Conservation (phyloP, 306 rosid species). For the Rosa multiflora region DNA sequence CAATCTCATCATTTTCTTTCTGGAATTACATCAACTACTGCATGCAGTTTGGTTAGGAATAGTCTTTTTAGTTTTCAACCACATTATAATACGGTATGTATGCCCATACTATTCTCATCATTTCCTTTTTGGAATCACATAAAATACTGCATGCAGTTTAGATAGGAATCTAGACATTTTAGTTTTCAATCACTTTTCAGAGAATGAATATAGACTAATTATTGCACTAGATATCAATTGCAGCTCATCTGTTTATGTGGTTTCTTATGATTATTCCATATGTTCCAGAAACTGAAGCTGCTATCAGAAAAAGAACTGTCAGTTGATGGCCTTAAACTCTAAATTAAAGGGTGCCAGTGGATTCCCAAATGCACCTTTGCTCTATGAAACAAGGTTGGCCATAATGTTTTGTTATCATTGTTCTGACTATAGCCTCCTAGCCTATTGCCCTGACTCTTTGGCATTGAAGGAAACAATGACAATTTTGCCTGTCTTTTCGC, state of each 20-base stretch:
- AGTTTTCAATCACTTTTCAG: neutral
- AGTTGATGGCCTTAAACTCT: slow-evolving; percentile 41
- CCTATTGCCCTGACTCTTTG: neutral
- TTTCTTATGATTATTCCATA: slow-evolving; percentile 22
- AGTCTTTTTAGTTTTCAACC: slow-evolving; percentile 22
- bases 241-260: neutral
- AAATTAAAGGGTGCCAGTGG: neutral
- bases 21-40: neutral
- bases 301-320: slow-evolving; percentile 36
- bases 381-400: neutral
- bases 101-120: slow-evolving; percentile 7
- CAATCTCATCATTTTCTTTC: neutral
- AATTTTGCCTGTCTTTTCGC: neutral
- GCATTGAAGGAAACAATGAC: neutral
- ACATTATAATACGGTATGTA: slow-evolving; percentile 64
- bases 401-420: neutral
- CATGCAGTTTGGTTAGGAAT: neutral
- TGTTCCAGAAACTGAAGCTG: slow-evolving; percentile 76
- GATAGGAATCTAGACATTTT: neutral
- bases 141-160: neutral
- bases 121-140: neutral
- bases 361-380: slow-evolving; percentile 1
- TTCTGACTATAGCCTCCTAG: neutral
- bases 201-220: neutral
- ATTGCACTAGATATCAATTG: neutral